phyloP scores from a whole-genome alignment of 2,329 filamentous ascomycete species.

The Geoglossum cookeanum region DNA sequence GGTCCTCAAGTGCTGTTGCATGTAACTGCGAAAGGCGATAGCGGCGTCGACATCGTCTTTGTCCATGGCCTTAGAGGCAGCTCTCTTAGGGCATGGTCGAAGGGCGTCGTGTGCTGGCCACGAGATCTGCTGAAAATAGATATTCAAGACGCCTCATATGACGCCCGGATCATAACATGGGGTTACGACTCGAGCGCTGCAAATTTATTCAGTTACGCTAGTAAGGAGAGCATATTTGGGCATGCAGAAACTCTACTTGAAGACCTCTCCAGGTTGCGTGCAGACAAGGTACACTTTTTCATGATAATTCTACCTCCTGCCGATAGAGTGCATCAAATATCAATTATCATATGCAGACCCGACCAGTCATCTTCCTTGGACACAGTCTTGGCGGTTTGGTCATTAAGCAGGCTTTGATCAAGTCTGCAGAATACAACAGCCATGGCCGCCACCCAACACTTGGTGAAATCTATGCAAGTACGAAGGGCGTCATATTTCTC shows the following conservation, averaged over 20 bases:
- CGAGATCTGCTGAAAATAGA: background rate
- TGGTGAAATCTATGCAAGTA: background rate
- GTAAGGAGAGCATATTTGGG: background rate
- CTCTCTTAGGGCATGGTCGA: background rate
- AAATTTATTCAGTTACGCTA: background rate
- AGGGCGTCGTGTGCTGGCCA: background rate
- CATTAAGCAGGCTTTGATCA: background rate
- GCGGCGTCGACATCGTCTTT: background rate
- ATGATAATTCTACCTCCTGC: background rate
- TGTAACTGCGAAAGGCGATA: no score
- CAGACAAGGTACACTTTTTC: no score
- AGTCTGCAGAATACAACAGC: background rate
- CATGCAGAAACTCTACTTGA: background rate
- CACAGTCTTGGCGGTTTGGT: background rate
- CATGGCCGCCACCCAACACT: background rate
- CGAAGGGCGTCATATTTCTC: background rate
- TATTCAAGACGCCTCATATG: background rate
- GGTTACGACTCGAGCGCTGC: background rate
- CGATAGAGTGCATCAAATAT: background rate
- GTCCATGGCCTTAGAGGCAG: background rate
- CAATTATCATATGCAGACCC: background rate
- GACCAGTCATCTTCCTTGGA: background rate
- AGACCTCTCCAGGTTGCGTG: background rate
- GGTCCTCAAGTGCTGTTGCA: no score
- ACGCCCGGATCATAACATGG: background rate